A percentile compares a stretch with the other conserved stretches of the same genome.
Conservation (phyloP, 257 asterid genomes). For the Nicotiana paniculata region DNA sequence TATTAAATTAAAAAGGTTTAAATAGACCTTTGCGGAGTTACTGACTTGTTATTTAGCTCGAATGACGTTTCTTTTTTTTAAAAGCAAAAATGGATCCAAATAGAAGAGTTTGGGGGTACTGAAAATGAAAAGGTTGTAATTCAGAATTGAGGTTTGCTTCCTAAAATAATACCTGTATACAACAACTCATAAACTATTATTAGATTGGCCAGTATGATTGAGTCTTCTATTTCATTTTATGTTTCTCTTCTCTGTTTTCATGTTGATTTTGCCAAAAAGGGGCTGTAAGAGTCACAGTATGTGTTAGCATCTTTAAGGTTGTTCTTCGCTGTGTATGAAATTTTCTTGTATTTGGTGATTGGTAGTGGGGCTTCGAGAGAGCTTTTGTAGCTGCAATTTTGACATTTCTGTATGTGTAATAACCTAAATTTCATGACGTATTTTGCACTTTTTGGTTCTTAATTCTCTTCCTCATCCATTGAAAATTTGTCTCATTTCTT, state of each 20-base stretch:
- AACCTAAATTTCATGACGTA: neutral
- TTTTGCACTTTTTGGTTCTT: neutral
- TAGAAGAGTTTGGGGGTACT: neutral
- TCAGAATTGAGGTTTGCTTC: neutral
- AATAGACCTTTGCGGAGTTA: neutral
- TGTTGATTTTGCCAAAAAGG: neutral
- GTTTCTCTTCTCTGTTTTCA: neutral
- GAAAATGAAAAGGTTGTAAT: neutral
- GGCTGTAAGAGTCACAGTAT: neutral
- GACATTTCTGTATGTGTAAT: neutral
- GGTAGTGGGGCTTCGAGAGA: neutral
- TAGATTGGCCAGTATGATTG: neutral
- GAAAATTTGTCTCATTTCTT: neutral
- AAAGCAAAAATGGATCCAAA: neutral
- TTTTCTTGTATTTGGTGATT: neutral
- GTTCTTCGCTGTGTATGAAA: neutral
- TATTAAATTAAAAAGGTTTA: neutral
- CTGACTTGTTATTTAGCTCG: neutral
- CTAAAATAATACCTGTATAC: neutral
- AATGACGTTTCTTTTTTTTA: neutral
- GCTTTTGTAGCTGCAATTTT: neutral
- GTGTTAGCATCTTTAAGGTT: neutral
- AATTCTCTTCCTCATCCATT: neutral
- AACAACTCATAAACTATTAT: neutral
- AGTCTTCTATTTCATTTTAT: neutral